Evolutionary conservation across 208 protist species (phyloP).

Genomic region (Herpetomonas samuelpessoai): DNA sequence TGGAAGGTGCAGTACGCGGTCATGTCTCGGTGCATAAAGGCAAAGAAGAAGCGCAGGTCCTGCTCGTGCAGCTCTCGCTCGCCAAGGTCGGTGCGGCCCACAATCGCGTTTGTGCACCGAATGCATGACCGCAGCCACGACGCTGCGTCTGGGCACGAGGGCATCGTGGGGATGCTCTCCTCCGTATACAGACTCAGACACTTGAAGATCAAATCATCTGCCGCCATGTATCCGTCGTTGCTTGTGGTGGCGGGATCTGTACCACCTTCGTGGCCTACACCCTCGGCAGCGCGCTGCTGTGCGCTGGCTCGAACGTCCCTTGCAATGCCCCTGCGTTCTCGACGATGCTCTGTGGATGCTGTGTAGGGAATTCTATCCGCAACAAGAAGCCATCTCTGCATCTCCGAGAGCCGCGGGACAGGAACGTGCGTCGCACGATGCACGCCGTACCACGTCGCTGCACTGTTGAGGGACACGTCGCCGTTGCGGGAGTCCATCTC

Average conservation of each 20-base stretch:
- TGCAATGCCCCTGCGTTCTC: background rate
- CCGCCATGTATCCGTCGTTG: slow-evolving; percentile 17
- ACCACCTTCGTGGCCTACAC: no score
- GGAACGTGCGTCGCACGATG: slow-evolving; percentile 19
- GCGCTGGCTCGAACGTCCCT: background rate
- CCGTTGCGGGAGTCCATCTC: slow-evolving; percentile 13
- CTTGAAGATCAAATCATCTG: background rate
- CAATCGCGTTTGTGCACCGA: slow-evolving; percentile 19
- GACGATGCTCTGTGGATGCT: background rate
- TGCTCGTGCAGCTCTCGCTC: slow-evolving; percentile 37
- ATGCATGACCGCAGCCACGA: slow-evolving; percentile 18
- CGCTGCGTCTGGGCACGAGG: background rate
- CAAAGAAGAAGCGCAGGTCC: slow-evolving; percentile 47
- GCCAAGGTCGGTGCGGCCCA: slow-evolving; percentile 32
- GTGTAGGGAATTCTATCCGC: slow-evolving; percentile 2
- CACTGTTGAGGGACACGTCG: slow-evolving; percentile 20
- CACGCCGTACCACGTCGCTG: slow-evolving; percentile 29
- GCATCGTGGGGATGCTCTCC: background rate
- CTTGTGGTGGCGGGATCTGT: background rate
- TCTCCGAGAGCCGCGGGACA: background rate
- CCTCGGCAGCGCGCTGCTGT: background rate
- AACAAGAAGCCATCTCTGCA: background rate
- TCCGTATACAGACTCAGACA: background rate
- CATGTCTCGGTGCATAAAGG: slow-evolving; percentile 50
- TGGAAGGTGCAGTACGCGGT: slow-evolving; percentile 31